Evolutionary conservation across 257 asterid genomes (phyloP).

Genomic region (Salvia hispanica): DNA sequence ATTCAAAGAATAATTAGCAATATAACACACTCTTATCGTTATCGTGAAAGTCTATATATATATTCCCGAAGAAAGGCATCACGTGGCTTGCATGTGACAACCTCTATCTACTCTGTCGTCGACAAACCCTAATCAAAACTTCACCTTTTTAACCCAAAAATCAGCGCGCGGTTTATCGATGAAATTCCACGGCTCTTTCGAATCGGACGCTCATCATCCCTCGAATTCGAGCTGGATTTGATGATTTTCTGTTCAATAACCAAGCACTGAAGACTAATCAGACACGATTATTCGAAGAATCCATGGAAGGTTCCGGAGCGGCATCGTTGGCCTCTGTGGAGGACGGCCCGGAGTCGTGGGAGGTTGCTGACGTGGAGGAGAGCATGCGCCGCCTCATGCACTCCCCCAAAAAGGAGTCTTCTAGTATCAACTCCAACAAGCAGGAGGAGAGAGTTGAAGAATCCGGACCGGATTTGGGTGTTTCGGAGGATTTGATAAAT

Average conservation of each 20-base stretch:
- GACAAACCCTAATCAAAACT: constrained; percentile 48
- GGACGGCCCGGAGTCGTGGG: constrained; percentile 98
- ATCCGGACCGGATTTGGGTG: constrained; percentile 32
- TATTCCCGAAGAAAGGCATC: constrained; percentile 30
- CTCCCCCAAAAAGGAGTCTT: constrained; percentile 51
- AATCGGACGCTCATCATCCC: constrained; percentile 33
- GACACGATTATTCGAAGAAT: constrained; percentile 31
- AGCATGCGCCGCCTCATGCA: constrained; percentile 84
- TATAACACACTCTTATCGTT: no score
- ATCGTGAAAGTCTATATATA: not conserved
- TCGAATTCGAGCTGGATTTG: constrained; percentile 49
- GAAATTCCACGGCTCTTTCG: constrained; percentile 34
- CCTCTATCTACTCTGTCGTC: constrained; percentile 41
- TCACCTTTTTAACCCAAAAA: constrained; percentile 26
- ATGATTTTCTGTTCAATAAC: constrained; percentile 39
- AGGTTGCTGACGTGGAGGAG: constrained; percentile 93
- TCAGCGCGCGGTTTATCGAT: constrained; percentile 36
- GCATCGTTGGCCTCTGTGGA: constrained; percentile 59
- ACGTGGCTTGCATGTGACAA: constrained; percentile 40
- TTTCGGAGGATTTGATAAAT: constrained; percentile 61
- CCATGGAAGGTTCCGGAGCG: constrained; percentile 74
- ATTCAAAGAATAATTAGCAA: no score
- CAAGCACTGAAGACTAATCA: constrained; percentile 37
- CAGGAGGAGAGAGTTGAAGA: constrained; percentile 51
- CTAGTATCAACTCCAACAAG: constrained; percentile 33